Conservation (phyloP, 2,329 filamentous ascomycete species). For the Shiraia sp. region DNA sequence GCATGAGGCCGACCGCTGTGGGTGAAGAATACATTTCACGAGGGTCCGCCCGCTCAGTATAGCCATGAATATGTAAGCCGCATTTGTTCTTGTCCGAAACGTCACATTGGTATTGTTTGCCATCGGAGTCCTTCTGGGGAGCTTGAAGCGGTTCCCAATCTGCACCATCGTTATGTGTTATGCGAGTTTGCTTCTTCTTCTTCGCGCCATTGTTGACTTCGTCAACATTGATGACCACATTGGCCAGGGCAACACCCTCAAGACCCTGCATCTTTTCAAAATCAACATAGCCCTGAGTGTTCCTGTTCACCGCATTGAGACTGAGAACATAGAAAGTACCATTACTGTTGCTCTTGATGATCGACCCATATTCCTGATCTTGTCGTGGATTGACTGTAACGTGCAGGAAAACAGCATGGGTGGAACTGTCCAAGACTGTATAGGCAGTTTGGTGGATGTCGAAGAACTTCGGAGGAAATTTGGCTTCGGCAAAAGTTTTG, state of each 20-base stretch:
- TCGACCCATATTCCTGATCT: slow-evolving; percentile 75
- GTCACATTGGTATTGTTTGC: slow-evolving; percentile 71
- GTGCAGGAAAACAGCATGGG: slow-evolving; percentile 91
- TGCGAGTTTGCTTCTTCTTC: slow-evolving; percentile 86
- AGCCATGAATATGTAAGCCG: slow-evolving; percentile 90
- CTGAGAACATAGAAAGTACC: slow-evolving; percentile 93
- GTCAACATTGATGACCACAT: slow-evolving; percentile 76
- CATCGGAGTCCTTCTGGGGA: slow-evolving; percentile 71
- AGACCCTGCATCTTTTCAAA: slow-evolving; percentile 94
- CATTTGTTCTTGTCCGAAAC: slow-evolving; percentile 67
- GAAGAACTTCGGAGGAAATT: slow-evolving; percentile 84
- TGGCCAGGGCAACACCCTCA: slow-evolving; percentile 87
- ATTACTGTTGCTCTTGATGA: slow-evolving; percentile 98
- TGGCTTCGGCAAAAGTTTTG: slow-evolving; percentile 75
- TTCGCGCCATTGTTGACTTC: slow-evolving; percentile 63
- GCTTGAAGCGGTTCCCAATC: slow-evolving; percentile 79
- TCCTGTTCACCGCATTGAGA: slow-evolving; percentile 78
- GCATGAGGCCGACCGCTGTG: slow-evolving; percentile 86
- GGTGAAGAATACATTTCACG: slow-evolving; percentile 85
- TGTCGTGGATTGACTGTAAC: slow-evolving; percentile 73
- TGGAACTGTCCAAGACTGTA: slow-evolving; percentile 92
- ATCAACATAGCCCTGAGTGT: slow-evolving; percentile 78
- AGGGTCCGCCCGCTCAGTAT: slow-evolving; percentile 84
- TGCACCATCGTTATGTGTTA: slow-evolving; percentile 94
- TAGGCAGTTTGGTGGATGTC: slow-evolving; percentile 80